Base-by-base conservation (phyloP, 306 rosid genomes). In the Begonia peltatifolia region DNA sequence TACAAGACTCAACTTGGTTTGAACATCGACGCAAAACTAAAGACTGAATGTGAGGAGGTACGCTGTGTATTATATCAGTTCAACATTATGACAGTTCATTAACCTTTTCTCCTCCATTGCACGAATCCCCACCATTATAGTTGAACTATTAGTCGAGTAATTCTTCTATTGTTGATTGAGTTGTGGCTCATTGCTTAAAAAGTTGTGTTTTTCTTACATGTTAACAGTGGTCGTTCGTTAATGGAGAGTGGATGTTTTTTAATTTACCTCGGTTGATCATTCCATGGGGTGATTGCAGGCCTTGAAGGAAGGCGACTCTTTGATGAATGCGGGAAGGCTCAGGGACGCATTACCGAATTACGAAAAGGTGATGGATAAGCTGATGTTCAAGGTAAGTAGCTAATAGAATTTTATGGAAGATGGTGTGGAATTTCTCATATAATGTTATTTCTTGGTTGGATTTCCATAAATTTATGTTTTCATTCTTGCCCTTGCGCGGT, bases 41-140 rank as follows among this genome's bases (percentile, higher is more conserved):
- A 79, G 74, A 53, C 73, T 46, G 95, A 84, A 75, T 82, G 95
- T 9, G 81, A 84, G 74, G 72, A 73, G 86, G 96, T 84, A 62
- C 53, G 23, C 23, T 20, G 23, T 3, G 23, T 20, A 20, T 20
- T 20, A 20, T 20, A 20, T 20, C 23, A 20, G 4, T 3, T 20
- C 4, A 20, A 20, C 4, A 20, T 20, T 20, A 3, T 2, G 23
- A 20, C 23, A 20, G 23, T 20, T 20, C 23, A 20, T 20, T 20
- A 20, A 20, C 2, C 23, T 20, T 20, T 20, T 20, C 23, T 17
- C 18, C 23, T 20, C 4, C 23, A 2, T 20, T 20, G 23, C 2
- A 20, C 2, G 23, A 20, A 20, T 2, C 23, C 23, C 23, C 23
- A 3, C 23, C 23, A 20, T 20, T 20, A 3, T 20, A 20, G 23